A percentile compares a stretch with the other conserved stretches of the same genome.
These are phyloP conservation scores for Microbotryum lychnidis-dioicae DNA, from an alignment of 1,284 basidiomycete species.

Conservation along the genomic window DNA sequence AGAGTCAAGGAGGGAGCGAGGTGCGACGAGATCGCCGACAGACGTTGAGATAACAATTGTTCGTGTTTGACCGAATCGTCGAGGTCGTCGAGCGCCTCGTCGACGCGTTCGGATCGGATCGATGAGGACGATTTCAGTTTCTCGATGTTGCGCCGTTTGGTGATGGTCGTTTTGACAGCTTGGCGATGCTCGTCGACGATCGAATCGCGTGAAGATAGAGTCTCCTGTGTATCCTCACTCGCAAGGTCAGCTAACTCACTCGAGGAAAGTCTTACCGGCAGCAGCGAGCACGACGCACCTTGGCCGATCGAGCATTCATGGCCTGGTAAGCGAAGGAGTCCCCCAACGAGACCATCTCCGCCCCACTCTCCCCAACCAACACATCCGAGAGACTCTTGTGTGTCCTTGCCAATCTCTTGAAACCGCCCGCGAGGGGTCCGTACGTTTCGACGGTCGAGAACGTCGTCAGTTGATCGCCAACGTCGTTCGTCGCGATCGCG, in stretches of 20 bases:
- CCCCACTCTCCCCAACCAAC: neutral
- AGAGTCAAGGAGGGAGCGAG: constrained; percentile 71
- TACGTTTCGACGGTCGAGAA: constrained; percentile 82
- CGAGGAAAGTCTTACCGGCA: too few relatives aligned
- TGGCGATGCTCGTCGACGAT: constrained; percentile 86
- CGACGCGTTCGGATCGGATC: constrained; percentile 75
- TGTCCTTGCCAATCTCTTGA: constrained; percentile 28
- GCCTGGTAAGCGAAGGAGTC: constrained; percentile 89
- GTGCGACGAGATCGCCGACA: constrained; percentile 83
- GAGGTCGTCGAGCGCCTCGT: constrained; percentile 86
- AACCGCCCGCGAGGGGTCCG: constrained; percentile 42
- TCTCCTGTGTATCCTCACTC: constrained; percentile 49
- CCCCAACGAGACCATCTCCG: constrained; percentile 63
- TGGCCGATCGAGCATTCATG: constrained; percentile 85
- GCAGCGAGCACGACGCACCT: constrained; percentile 41
- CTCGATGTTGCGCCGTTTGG: constrained; percentile 80
- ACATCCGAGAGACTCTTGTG: constrained; percentile 26
- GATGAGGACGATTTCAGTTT: constrained; percentile 64
- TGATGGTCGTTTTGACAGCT: constrained; percentile 82
- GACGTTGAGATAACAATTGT: constrained; percentile 64
- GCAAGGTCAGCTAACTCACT: too few relatives aligned
- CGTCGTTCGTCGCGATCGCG: constrained; percentile 22
- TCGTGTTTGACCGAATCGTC: constrained; percentile 90
- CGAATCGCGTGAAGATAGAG: constrained; percentile 70
- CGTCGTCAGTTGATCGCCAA: constrained; percentile 64